Conservation (phyloP, 352 stramenopile species). For the Phytophthora crassamura region DNA sequence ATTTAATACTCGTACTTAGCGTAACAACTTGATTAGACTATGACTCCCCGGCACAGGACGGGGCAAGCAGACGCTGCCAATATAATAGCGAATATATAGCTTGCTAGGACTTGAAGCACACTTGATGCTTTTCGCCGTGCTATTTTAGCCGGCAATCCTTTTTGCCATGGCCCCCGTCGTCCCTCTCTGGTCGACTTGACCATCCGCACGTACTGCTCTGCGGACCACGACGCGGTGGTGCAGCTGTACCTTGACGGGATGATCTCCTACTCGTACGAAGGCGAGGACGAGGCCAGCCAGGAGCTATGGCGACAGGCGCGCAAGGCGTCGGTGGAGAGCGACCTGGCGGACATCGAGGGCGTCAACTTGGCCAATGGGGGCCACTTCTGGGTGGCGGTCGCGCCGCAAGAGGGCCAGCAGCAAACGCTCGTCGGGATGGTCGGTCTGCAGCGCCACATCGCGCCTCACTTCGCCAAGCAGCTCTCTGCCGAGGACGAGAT, state of each 20-base stretch:
- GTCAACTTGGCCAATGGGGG: conserved; percentile 32
- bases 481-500: too few relatives aligned
- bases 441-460: conserved; percentile 35
- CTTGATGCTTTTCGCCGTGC: too few relatives aligned
- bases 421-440: conserved; percentile 40
- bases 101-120: too few relatives aligned
- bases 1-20: too few relatives aligned
- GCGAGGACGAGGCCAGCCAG: conserved; percentile 33
- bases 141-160: too few relatives aligned
- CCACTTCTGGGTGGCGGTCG: conserved; percentile 47
- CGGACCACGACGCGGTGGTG: conserved; percentile 32
- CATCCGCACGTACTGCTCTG: conserved; percentile 29
- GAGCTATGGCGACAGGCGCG: conserved; percentile 29
- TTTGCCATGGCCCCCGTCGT: conserved; percentile 3
- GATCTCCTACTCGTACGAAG: conserved; percentile 36
- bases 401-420: not conserved
- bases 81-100: too few relatives aligned
- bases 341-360: conserved; percentile 42
- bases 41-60: too few relatives aligned
- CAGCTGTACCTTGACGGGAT: conserved; percentile 45
- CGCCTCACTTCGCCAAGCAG: conserved; percentile 40
- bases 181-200: not conserved
- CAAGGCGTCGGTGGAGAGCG: conserved; percentile 29
- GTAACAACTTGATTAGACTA: too few relatives aligned
- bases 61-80: too few relatives aligned